phyloP scores from a whole-genome alignment of 2,329 filamentous ascomycete species.

The Eutypella sp. region DNA sequence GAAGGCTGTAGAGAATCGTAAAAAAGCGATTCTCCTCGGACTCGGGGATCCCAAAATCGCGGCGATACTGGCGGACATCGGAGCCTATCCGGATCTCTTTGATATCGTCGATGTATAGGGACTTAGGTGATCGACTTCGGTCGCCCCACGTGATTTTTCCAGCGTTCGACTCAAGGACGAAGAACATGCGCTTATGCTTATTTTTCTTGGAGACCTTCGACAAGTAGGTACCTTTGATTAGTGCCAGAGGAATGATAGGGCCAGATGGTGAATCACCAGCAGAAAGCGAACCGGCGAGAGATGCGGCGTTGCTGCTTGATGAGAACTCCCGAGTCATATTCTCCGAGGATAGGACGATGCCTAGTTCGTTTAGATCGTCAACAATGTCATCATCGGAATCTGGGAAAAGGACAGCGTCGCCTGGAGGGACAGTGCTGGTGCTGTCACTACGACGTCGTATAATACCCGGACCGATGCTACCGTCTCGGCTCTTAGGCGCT shows the following conservation, averaged over 20 bases:
- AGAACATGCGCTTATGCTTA: constrained; percentile 62
- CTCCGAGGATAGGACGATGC: constrained; percentile 37
- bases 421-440: constrained; percentile 63
- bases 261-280: constrained; percentile 44
- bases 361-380: constrained; percentile 45
- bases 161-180: constrained; percentile 73
- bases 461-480: constrained; percentile 84
- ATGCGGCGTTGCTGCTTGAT: constrained; percentile 42
- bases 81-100: constrained; percentile 79
- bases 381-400: constrained; percentile 57
- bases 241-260: constrained; percentile 69
- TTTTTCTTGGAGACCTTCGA: constrained; percentile 83
- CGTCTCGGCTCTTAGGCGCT: constrained; percentile 71
- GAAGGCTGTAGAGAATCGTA: constrained; percentile 80
- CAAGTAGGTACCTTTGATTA: constrained; percentile 74
- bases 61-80: constrained; percentile 83
- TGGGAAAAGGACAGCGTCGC: constrained; percentile 37
- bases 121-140: constrained; percentile 65
- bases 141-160: constrained; percentile 88
- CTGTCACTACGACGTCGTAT: constrained; percentile 86
- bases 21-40: constrained; percentile 72
- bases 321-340: constrained; percentile 42
- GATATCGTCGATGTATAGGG: constrained; percentile 92
- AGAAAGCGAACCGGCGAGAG: constrained; percentile 37
- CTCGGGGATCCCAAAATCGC: constrained; percentile 70